Evolutionary conservation across 495 filamentous ascomycete genomes (phyloP), one percentile per base, ranked within the genome.

Genomic region (Daldinia vernicosa): DNA sequence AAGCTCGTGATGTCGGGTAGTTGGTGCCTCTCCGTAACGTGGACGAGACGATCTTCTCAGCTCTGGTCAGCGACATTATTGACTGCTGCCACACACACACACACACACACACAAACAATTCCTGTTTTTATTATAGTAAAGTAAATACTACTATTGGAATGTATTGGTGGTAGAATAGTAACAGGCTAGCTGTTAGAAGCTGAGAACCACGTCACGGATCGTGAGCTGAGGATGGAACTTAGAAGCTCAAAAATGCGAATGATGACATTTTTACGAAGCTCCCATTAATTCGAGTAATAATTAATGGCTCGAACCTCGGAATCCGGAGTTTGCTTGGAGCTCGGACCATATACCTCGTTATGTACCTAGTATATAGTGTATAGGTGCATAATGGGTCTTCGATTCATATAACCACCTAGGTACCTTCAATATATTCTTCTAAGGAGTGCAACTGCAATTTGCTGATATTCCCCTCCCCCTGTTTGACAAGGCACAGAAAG

Each of bases 41-140:
- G 51, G 78, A 76, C 70, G 68, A 68, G 51, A 79, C 55, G 19
- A 70, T 74, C 74, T 67, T 74, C 43, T 76, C 72, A 66, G 76
- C 68, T 60, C 73, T 77, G 67, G 74, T 59, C 71, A 79, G 74
- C 66, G 77, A 74, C 79, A 81, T 81, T 50, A 56, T 56, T 54
- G 26, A n/a, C 1, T 3, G 30, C n/a, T 53, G 50, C 8, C 22
- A 52, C 50, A 52, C 2, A 53, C 26, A 30, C 53, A 28, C n/a
- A n/a, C n/a, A n/a, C n/a, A n/a, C n/a, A n/a, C n/a, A n/a, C n/a
- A n/a, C n/a, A n/a, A n/a, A n/a, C n/a, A 15, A 53, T 56, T 56
- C 17, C 30, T 19, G 14, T 17, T 11, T 11, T 35, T 0, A 0
- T 19, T 30, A n/a, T 22, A 28, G 27, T 33, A 11, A 2, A 28